Conservation (phyloP, 2,329 filamentous ascomycete species). For the Ophiostoma quercus region DNA sequence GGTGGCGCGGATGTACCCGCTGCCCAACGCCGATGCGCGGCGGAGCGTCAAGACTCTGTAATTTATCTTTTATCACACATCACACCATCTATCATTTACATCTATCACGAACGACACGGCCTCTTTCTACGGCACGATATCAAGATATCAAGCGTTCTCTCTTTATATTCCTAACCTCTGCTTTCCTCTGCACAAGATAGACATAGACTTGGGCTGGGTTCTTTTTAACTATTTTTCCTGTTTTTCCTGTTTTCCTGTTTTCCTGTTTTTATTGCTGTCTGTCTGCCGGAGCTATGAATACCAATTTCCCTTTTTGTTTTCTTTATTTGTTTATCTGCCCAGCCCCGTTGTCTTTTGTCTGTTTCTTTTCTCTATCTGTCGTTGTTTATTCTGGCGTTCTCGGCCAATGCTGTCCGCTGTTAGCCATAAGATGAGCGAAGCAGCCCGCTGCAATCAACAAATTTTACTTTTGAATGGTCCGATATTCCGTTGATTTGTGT, state of each 20-base stretch:
- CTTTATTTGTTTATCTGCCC: neutral
- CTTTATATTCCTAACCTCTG: no score
- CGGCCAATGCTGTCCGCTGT: neutral
- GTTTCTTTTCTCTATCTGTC: neutral
- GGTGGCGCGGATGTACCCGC: constrained; percentile 38
- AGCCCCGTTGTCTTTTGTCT: neutral
- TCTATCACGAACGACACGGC: neutral
- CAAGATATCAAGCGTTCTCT: neutral
- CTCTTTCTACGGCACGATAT: neutral
- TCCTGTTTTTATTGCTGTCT: neutral
- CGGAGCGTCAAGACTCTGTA: constrained; percentile 31
- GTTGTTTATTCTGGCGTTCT: neutral
- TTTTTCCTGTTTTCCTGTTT: neutral
- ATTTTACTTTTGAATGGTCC: no score
- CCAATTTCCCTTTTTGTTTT: constrained; percentile 1
- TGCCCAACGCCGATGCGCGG: constrained; percentile 37
- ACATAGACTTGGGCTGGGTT: constrained; percentile 14
- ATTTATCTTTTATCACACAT: neutral
- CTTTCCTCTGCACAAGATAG: neutral
- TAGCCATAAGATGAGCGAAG: no score
- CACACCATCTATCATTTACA: no score
- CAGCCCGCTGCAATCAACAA: neutral
- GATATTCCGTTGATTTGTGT: no score
- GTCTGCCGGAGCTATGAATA: neutral
- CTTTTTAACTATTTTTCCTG: neutral